Conservation (phyloP, 257 asterid genomes). For the Gardenia jasminoides region DNA sequence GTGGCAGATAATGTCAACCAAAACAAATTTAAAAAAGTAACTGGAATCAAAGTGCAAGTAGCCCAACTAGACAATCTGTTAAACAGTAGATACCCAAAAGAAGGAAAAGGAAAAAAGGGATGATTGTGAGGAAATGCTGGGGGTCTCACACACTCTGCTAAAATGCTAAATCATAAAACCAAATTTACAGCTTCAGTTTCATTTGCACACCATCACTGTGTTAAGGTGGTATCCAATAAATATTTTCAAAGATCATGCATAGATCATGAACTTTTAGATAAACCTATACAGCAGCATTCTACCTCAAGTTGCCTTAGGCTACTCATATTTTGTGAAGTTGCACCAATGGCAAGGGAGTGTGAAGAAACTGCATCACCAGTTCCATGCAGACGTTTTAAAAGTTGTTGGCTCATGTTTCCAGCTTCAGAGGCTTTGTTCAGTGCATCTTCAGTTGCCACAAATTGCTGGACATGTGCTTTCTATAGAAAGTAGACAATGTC, state of each 20-base stretch:
- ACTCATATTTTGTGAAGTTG: constrained; percentile 90
- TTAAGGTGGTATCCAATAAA: not conserved
- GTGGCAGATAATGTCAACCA: not conserved
- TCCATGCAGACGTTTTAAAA: constrained; percentile 87
- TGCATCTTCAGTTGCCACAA: constrained; percentile 96
- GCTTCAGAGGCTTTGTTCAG: constrained; percentile 98
- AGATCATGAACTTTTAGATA: not conserved
- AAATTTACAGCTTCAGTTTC: not conserved
- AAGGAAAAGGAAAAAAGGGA: not conserved
- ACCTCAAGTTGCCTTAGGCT: constrained; percentile 99
- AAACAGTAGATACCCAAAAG: not conserved
- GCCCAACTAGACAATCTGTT: not conserved
- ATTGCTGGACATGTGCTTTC: constrained; percentile 99
- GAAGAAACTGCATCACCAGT: constrained; percentile 72
- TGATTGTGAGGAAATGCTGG: not conserved
- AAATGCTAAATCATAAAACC: not conserved
- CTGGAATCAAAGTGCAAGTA: not conserved
- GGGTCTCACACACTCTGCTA: not conserved
- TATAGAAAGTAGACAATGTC: constrained; percentile 26
- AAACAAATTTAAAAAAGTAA: not conserved
- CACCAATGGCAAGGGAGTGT: constrained; percentile 56
- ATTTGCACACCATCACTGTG: not conserved
- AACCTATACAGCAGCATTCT: constrained; percentile 13
- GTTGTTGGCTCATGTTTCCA: constrained; percentile 67
- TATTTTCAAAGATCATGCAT: not conserved